Evolutionary conservation across 2,329 filamentous ascomycete genomes (phyloP).

Genomic region (Ploettnerulaceae sp.): DNA sequence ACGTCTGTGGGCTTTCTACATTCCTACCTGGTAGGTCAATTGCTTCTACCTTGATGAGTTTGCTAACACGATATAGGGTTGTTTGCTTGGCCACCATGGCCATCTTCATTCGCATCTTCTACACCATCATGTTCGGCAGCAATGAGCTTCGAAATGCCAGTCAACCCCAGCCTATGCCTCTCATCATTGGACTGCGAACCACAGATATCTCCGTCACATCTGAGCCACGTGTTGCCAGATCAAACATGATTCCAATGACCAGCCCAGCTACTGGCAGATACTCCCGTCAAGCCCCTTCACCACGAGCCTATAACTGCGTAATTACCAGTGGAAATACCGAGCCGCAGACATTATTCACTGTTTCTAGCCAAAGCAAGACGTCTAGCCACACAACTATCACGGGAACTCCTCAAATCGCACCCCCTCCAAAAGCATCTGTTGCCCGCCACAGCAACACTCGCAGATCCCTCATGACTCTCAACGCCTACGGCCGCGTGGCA

Average conservation of each 20-base stretch:
- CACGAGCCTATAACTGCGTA: background rate
- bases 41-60: background rate
- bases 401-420: background rate
- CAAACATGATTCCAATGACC: background rate
- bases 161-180: background rate
- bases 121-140: background rate
- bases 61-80: slow-evolving; percentile 42
- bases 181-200: background rate
- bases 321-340: background rate
- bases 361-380: no score
- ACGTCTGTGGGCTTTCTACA: slow-evolving; percentile 72
- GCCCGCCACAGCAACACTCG: background rate
- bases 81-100: slow-evolving; percentile 55
- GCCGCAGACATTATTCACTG: background rate
- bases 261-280: background rate
- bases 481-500: slow-evolving; percentile 66
- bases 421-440: background rate
- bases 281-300: background rate
- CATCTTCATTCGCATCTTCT: slow-evolving; percentile 51
- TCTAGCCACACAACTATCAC: background rate
- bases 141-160: background rate
- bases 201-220: background rate
- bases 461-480: slow-evolving; percentile 54
- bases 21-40: slow-evolving; percentile 56
- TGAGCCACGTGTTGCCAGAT: background rate